Base-by-base conservation (phyloP, 73 alveolate species). In the Paraurostyla sp. region DNA sequence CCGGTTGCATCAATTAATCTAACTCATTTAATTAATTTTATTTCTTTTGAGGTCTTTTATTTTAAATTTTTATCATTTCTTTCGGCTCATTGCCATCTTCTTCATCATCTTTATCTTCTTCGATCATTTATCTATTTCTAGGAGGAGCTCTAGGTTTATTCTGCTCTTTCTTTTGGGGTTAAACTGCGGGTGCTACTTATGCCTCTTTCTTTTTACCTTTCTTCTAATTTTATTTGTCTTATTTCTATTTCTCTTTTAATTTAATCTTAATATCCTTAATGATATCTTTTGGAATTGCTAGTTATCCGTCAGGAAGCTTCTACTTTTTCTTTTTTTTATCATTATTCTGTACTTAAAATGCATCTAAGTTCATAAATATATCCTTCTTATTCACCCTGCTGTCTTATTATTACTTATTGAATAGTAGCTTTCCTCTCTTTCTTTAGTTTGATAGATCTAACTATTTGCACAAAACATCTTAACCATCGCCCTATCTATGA, bases 71-170 rank as follows among this genome's bases (percentile, higher is more conserved):
- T 13, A 71, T 71, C 71, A 16, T 56, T 27, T 38, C 32, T 35
- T 7, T 62, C 30, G 29, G 15, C 52, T 7, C 15, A 6, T 9
- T 32, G 29, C 18, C 51, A 13, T 6, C 23, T 27, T 48, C 48
- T 13, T 73, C 33, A 51, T 45, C 49, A 30, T 48, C 56, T 45
- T 45, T 6, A 11, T 33, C 71, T 6, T 45, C 69, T 43, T 29
- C 33, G 18, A 48, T 13, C 30, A 32, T 20, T 38, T 45, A 45
- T 48, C 73, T 50, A 43, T 73, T 73, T 29, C 27, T 73, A 9
- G 71, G 87, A 13, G 71, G 68, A 13, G 65, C 71, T 27, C 73
- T 45, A 18, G 71, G 50, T 18, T 43, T 43, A 40, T 27, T 45
- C 22, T 2, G 84, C 59, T 41, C 65, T 9, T 48, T 33, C 23